phyloP scores from a whole-genome alignment of 2,329 filamentous ascomycete species.

The Hortaea werneckii region DNA sequence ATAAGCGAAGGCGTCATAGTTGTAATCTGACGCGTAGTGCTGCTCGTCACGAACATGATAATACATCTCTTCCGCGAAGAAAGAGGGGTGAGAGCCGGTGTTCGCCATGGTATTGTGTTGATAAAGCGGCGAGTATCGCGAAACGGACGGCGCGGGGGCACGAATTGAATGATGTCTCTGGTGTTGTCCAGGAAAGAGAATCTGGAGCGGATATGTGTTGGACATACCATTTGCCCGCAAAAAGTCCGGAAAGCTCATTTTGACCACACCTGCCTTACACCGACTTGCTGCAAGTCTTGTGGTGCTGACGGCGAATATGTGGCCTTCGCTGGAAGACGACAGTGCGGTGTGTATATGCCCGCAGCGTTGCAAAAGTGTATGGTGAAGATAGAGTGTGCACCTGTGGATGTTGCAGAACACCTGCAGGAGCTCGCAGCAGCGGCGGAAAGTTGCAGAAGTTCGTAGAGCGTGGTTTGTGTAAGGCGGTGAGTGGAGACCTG shows the following conservation, averaged over 20 bases:
- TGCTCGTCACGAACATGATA: conserved; percentile 2
- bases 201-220: conserved; percentile 1
- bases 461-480: not conserved
- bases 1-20: conserved; percentile 1
- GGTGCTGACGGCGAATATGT: not conserved
- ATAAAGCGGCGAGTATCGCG: not conserved
- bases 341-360: not conserved
- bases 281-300: not conserved
- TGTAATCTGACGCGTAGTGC: not conserved
- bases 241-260: not conserved
- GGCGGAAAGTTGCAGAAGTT: not conserved
- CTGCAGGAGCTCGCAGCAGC: not conserved
- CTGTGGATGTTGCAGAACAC: not conserved
- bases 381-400: not conserved
- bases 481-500: too few relatives aligned
- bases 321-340: not conserved
- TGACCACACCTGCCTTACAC: not conserved
- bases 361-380: not conserved
- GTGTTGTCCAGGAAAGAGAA: not conserved
- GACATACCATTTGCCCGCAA: not conserved
- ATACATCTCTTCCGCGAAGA: conserved; percentile 5
- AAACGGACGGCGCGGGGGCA: not conserved
- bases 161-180: too few relatives aligned
- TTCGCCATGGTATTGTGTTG: conserved; percentile 1
- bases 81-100: not conserved